Conservation (phyloP, 164 flowering plant genomes). For the Kalanchoe fedtschenkoi region DNA sequence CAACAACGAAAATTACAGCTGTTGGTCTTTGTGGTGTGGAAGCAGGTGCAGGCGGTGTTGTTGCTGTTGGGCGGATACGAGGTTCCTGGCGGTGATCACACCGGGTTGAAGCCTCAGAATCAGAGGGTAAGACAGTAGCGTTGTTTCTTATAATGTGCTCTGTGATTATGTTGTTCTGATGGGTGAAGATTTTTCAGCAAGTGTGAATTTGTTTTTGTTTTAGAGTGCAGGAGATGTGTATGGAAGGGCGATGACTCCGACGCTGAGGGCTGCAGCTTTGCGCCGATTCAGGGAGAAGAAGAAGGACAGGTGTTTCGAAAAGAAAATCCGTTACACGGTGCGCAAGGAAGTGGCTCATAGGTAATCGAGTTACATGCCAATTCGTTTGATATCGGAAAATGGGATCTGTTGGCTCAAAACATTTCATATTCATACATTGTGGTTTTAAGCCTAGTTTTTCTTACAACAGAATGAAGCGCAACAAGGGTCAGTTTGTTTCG, state of each 20-base stretch:
- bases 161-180: neutral
- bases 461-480: constrained; percentile 43
- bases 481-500: constrained; percentile 52
- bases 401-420: too few relatives aligned
- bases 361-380: constrained; percentile 15
- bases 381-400: too few relatives aligned
- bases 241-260: constrained; percentile 26
- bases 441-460: neutral
- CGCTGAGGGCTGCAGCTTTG: constrained; percentile 56
- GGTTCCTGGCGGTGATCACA: constrained; percentile 37
- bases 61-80: constrained; percentile 62
- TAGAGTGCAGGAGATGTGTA: constrained; percentile 30
- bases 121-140: constrained; percentile 26
- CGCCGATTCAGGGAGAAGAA: constrained; percentile 60
- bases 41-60: constrained; percentile 63
- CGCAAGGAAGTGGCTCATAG: constrained; percentile 74
- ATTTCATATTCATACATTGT: neutral
- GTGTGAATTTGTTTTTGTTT: neutral
- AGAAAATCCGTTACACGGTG: constrained; percentile 60
- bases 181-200: neutral
- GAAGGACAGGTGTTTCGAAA: constrained; percentile 60
- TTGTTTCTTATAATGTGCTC: neutral
- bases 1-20: too few relatives aligned
- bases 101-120: constrained; percentile 19
- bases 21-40: neutral